phyloP scores from a whole-genome alignment of 768 basidiomycete genomes.

The Favolaschia claudopus region DNA sequence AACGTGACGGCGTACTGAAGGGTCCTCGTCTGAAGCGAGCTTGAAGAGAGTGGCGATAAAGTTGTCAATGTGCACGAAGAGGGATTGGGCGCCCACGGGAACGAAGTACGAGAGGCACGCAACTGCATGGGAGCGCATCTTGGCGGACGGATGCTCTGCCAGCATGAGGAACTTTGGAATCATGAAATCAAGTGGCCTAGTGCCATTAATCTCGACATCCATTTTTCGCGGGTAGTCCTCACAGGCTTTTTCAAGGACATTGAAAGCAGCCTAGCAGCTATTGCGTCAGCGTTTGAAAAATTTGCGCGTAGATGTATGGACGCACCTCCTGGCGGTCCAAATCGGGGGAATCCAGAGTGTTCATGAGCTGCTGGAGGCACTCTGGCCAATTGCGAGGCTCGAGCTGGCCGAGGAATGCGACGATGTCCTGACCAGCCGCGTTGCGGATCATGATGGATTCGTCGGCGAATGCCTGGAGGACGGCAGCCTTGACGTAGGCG shows the following conservation, averaged over 20 bases:
- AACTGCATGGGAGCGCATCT: slow-evolving; percentile 93
- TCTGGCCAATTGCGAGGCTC: slow-evolving; percentile 97
- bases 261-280: slow-evolving; percentile 79
- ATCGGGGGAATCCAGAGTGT: slow-evolving; percentile 79
- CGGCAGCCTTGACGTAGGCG: slow-evolving; percentile 75
- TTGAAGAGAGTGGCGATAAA: slow-evolving; percentile 96
- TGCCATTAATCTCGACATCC: slow-evolving; percentile 92
- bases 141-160: slow-evolving; percentile 83
- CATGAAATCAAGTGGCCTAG: slow-evolving; percentile 95
- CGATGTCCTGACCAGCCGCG: slow-evolving; percentile 93
- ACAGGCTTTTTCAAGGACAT: slow-evolving; percentile 93
- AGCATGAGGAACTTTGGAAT: slow-evolving; percentile 93
- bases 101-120: slow-evolving; percentile 96
- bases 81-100: slow-evolving; percentile 84
- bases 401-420: slow-evolving; percentile 84
- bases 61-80: slow-evolving; percentile 89
- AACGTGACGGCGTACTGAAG: slow-evolving; percentile 93
- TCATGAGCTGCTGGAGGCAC: slow-evolving; percentile 86
- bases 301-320: slow-evolving; percentile 19
- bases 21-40: slow-evolving; percentile 91
- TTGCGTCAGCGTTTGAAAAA: slow-evolving; percentile 8
- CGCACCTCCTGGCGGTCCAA: slow-evolving; percentile 86
- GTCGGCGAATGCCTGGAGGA: slow-evolving; percentile 85
- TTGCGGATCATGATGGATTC: slow-evolving; percentile 88
- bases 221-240: slow-evolving; percentile 97